Evolutionary conservation across 2,329 filamentous ascomycete species (phyloP).

Genomic region (Microdochium bolleyi): DNA sequence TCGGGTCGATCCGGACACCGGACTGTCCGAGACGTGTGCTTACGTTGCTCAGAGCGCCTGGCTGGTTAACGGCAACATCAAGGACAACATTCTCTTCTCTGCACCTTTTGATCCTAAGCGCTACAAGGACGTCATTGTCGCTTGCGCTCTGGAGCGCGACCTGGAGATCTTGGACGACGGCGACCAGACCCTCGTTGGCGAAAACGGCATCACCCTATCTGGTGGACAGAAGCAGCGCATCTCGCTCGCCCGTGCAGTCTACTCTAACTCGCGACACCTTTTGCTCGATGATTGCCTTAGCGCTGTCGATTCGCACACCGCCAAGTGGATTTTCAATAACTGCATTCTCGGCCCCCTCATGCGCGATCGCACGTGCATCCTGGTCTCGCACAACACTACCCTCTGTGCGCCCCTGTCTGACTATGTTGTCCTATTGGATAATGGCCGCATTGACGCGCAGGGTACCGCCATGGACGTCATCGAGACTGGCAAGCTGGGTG

Average conservation of each 20-base stretch:
- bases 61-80: conserved; percentile 93
- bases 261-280: conserved; percentile 85
- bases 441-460: conserved; percentile 70
- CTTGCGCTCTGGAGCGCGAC: conserved; percentile 86
- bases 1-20: conserved; percentile 71
- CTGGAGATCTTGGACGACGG: conserved; percentile 87
- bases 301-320: conserved; percentile 94
- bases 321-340: conserved; percentile 95
- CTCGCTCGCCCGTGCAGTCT: conserved; percentile 91
- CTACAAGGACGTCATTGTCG: conserved; percentile 81
- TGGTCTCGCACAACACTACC: conserved; percentile 93
- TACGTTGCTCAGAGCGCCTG: conserved; percentile 97
- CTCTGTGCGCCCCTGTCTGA: conserved; percentile 76
- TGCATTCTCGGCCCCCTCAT: conserved; percentile 87
- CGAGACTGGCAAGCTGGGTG: conserved; percentile 78
- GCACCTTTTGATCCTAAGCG: conserved; percentile 71
- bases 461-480: conserved; percentile 75
- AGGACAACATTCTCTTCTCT: conserved; percentile 91
- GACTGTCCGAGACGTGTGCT: conserved; percentile 82
- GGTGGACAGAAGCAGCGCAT: conserved; percentile 98
- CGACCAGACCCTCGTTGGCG: conserved; percentile 88
- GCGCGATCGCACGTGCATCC: conserved; percentile 79
- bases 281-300: conserved; percentile 93
- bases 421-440: conserved; percentile 78
- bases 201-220: conserved; percentile 94